phyloP scores from a whole-genome alignment of 2,329 filamentous ascomycete genomes.

The Clarireedia sp. region DNA sequence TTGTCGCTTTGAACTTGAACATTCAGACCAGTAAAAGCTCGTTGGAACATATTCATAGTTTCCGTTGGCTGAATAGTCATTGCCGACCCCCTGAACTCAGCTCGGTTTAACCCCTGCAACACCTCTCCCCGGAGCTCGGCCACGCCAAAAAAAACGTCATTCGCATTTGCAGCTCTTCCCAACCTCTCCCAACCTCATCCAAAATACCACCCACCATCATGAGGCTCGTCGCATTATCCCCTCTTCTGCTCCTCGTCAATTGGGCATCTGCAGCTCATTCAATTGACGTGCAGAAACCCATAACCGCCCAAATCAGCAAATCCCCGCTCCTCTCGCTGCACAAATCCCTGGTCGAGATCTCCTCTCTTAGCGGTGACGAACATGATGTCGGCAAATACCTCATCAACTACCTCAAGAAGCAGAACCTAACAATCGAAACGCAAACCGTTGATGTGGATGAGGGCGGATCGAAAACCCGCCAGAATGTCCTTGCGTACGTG shows the following conservation, averaged over 20 bases:
- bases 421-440: conserved; percentile 55
- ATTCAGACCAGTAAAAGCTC: too few relatives aligned
- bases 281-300: conserved; percentile 15
- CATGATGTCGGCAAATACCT: conserved; percentile 50
- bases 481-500: conserved; percentile 57
- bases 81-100: too few relatives aligned
- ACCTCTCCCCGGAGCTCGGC: too few relatives aligned
- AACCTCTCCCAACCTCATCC: not conserved
- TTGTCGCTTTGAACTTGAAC: not conserved
- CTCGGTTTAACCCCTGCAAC: too few relatives aligned
- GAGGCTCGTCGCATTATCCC: conserved; percentile 15
- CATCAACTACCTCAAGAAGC: conserved; percentile 44
- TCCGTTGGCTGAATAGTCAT: too few relatives aligned
- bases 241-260: conserved; percentile 14
- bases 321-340: conserved; percentile 49
- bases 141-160: too few relatives aligned
- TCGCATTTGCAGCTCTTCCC: not conserved
- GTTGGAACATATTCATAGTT: too few relatives aligned
- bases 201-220: conserved; percentile 8
- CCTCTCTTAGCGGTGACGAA: conserved; percentile 57
- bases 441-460: conserved; percentile 36
- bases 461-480: conserved; percentile 8
- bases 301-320: conserved; percentile 8
- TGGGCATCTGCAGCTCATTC: conserved; percentile 10
- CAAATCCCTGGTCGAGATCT: conserved; percentile 51